These are phyloP conservation scores for Cladosporium sp. DNA, from an alignment of 2,329 filamentous ascomycete genomes.

Conservation along the genomic window DNA sequence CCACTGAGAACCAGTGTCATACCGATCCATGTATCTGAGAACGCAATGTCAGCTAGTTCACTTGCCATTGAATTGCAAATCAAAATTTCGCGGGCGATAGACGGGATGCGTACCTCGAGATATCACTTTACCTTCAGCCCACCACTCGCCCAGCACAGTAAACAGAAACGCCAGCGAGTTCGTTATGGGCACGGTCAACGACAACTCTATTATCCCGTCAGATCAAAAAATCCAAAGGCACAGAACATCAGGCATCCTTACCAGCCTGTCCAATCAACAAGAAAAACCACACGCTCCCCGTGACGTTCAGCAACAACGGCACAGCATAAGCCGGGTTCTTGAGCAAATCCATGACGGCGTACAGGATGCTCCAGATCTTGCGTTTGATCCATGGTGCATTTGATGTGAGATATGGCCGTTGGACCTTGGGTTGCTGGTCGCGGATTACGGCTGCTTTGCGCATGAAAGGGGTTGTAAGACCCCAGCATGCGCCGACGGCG, in stretches of 20 bases:
- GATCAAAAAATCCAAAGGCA: background rate
- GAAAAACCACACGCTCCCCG: slow-evolving; percentile 96
- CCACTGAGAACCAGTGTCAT: slow-evolving; percentile 75
- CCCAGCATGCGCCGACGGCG: slow-evolving; percentile 88
- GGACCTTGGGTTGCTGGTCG: slow-evolving; percentile 43
- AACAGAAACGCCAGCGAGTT: slow-evolving; percentile 96
- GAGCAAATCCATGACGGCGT: slow-evolving; percentile 73
- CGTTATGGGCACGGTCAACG: slow-evolving; percentile 88
- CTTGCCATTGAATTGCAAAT: too few species aligned
- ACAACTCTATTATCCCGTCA: slow-evolving; percentile 61
- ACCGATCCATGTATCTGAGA: slow-evolving; percentile 72
- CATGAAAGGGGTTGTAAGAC: slow-evolving; percentile 69
- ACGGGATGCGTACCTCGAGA: slow-evolving; percentile 61
- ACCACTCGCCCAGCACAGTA: slow-evolving; percentile 92
- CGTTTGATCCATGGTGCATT: slow-evolving; percentile 51
- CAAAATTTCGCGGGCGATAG: too few species aligned
- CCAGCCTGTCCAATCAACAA: slow-evolving; percentile 87
- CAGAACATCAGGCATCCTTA: slow-evolving; percentile 41
- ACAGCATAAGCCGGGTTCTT: slow-evolving; percentile 79
- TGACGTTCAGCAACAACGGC: slow-evolving; percentile 81
- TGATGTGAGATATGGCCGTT: slow-evolving; percentile 50
- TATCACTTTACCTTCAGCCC: slow-evolving; percentile 87
- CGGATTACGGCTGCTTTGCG: slow-evolving; percentile 69
- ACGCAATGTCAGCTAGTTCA: too few species aligned
- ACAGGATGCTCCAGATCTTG: slow-evolving; percentile 62